Evolutionary conservation across 177 flowering plant genomes (phyloP), one percentile per base, ranked within the genome.

Genomic region (Vitis hybrid): DNA sequence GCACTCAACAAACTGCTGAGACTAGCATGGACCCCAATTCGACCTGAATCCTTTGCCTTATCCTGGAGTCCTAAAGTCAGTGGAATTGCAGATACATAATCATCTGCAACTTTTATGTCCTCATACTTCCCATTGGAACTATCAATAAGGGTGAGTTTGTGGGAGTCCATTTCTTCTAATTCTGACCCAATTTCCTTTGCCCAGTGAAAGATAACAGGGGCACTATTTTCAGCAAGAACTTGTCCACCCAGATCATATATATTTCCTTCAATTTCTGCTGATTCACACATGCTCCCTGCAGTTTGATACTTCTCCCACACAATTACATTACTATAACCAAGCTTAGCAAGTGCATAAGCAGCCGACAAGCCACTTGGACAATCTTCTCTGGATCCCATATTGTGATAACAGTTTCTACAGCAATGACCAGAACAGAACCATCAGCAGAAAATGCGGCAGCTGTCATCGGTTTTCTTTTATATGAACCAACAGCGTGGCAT

Each of bases 361-460:
- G 97, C 85, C 47, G 94, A 91, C 69, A 89, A 57, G 61, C 97
- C 97, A 75, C 97, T 89, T 60, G 97, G 92, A 49, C 97, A 94
- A 28, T 76, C 97, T 60, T 92, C 94, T 6, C 4, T 6, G 7
- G 7, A 22, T 22, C 24, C 24, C 24, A 22, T 22, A 22, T 22
- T 22, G 24, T 22, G 24, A 22, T 22, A 22, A 22, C 24, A 22
- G 24, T 22, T 22, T 22, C 24, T 22, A 22, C 24, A 22, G 24
- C 24, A 22, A 22, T 22, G 24, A 22, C 24, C 24, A 22, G 24
- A 22, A 22, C 24, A 22, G 24, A 22, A 22, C 24, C 24, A 22
- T 22, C 24, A 22, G 24, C 24, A 22, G 24, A 22, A 22, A 22
- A 22, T 22, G 22, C 0, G 22, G 22, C 22, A 22, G 22, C 22